Base-by-base conservation (phyloP, 1,139 yeast species). In the Kluyveromyces sp. region DNA sequence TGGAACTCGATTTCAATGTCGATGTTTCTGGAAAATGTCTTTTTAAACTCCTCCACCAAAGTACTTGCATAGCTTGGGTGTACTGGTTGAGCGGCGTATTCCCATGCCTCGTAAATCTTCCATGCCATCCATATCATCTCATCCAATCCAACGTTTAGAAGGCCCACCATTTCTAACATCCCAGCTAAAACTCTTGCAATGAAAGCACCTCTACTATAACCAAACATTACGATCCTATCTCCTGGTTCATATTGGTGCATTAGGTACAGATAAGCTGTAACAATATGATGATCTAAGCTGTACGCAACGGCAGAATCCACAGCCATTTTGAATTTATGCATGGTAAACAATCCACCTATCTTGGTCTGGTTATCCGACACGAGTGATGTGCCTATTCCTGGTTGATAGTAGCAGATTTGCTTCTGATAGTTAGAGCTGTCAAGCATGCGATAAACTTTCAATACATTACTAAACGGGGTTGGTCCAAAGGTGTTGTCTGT, bases 151-250 rank as follows among this genome's bases (percentile, higher is more conserved):
- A 54, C 57, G 44, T 71, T 69, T 41, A 80, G 60, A 20, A 80
- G 59, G 0, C 85, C 86, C 8, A 79, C 78, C 41, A 74, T 61
- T 49, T 75, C 81, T 13, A 80, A 63, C 84, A 80, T 77, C 0
- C 83, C 83, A 1, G 78, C 75, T 16, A 80, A 57, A 0, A 80
- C 75, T 39, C 84, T 64, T 0, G 83, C 84, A 3, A 77, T 70
- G 56, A 78, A 79, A 3, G 84, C 80, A 7, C 86, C 86, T 35
- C 86, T 67, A 46, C 84, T 74, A 47, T 74, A 79, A 0, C 87
- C 86, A 65, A 79, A 73, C 53, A 80, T 56, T 49, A 64, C 76
- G 6, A 80, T 70, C 42, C 60, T 65, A 53, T 78, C 84, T 0
- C 77, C 80, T 0, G 59, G 54, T 33, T 61, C 60, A 51, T 75